Evolutionary conservation across 495 filamentous ascomycete genomes (phyloP).

Genomic region (Podospora sp.): DNA sequence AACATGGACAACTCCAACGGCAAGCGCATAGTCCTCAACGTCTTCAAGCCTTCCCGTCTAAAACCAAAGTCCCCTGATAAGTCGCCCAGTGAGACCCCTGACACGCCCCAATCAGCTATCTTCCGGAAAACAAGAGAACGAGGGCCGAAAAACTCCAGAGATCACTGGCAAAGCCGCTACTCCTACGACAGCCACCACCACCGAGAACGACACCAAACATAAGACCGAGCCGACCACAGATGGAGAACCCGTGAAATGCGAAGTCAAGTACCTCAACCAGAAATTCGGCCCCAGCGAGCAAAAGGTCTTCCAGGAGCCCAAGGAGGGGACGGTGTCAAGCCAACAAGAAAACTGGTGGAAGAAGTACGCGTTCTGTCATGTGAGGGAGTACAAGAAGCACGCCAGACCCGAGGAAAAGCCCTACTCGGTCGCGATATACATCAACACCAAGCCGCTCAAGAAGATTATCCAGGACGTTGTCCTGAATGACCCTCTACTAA

Average conservation of each 20-base stretch:
- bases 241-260: slow-evolving; percentile 42
- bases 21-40: too few relatives aligned
- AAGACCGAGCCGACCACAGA: too few relatives aligned
- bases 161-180: neutral
- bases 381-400: slow-evolving; percentile 29
- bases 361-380: slow-evolving; percentile 39
- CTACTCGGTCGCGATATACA: slow-evolving; percentile 31
- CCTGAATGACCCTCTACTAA: slow-evolving; percentile 28
- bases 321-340: slow-evolving; percentile 33
- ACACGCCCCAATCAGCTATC: too few relatives aligned
- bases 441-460: slow-evolving; percentile 39
- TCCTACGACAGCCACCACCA: neutral
- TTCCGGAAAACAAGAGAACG: too few relatives aligned
- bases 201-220: slow-evolving; percentile 15
- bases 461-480: slow-evolving; percentile 38
- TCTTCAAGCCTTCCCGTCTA: too few relatives aligned
- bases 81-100: too few relatives aligned
- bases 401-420: slow-evolving; percentile 27
- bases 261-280: slow-evolving; percentile 44
- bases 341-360: slow-evolving; percentile 44
- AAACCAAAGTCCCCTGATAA: too few relatives aligned
- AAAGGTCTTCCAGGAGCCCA: slow-evolving; percentile 33
- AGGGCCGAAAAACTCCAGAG: too few relatives aligned
- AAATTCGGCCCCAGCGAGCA: slow-evolving; percentile 34
- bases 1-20: too few relatives aligned